Evolutionary conservation across 2,329 filamentous ascomycete species (phyloP).

Genomic region (Hawksworthiomyces lignivorus): DNA sequence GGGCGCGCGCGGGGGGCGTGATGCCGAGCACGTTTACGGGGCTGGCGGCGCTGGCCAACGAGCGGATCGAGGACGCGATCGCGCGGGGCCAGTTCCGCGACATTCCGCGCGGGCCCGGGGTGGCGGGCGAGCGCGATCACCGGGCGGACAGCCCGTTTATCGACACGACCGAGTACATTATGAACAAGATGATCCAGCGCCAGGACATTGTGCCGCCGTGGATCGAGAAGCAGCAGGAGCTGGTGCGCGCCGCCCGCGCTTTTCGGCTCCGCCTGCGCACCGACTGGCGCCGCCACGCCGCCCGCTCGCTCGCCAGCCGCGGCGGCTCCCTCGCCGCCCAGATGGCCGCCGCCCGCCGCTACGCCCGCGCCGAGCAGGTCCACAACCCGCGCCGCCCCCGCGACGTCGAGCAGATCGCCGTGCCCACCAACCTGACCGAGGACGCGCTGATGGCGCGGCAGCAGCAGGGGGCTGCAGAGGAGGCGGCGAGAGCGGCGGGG

Average conservation of each 20-base stretch:
- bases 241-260: conserved; percentile 57
- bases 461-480: conserved; percentile 26
- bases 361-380: conserved; percentile 65
- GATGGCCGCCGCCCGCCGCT: conserved; percentile 60
- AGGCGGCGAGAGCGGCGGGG: conserved; percentile 1
- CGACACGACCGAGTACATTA: conserved; percentile 93
- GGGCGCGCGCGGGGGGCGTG: conserved; percentile 43
- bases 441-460: conserved; percentile 42
- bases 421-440: conserved; percentile 38
- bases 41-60: conserved; percentile 75
- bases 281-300: conserved; percentile 80
- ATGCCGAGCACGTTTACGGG: conserved; percentile 74
- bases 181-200: conserved; percentile 97
- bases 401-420: conserved; percentile 38
- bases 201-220: conserved; percentile 94
- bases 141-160: conserved; percentile 82
- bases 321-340: conserved; percentile 71
- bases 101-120: conserved; percentile 68
- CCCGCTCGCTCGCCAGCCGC: conserved; percentile 65
- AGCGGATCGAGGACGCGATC: conserved; percentile 87
- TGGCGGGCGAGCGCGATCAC: conserved; percentile 61
- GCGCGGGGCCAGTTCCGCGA: conserved; percentile 81
- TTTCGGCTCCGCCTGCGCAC: conserved; percentile 70
- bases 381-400: conserved; percentile 50
- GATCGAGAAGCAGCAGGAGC: conserved; percentile 97